These are phyloP conservation scores for Fagus sylvatica DNA, from an alignment of 306 rosid species.

Conservation along the genomic window DNA sequence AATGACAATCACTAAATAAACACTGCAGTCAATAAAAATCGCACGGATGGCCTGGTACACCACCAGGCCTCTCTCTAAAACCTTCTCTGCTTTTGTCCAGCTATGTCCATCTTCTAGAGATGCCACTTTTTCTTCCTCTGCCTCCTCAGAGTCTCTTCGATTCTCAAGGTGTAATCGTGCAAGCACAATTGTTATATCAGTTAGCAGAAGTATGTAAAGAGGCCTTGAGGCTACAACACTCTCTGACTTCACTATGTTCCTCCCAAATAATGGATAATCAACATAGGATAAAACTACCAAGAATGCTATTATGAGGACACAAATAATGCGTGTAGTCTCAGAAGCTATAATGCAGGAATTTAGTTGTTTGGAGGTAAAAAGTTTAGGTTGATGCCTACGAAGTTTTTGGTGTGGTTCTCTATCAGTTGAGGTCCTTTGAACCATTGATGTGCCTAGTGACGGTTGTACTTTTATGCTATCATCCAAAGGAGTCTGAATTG, in stretches of 20 bases:
- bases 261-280: slow-evolving; percentile 34
- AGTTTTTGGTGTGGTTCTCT: slow-evolving; percentile 15
- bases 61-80: slow-evolving; percentile 85
- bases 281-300: slow-evolving; percentile 53
- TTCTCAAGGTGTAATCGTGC: slow-evolving; percentile 40
- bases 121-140: slow-evolving; percentile 29
- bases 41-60: slow-evolving; percentile 75
- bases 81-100: slow-evolving; percentile 68
- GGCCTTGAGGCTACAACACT: slow-evolving; percentile 57
- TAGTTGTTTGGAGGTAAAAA: slow-evolving; percentile 67
- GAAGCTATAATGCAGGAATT: slow-evolving; percentile 61
- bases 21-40: slow-evolving; percentile 70
- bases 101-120: slow-evolving; percentile 33
- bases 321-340: slow-evolving; percentile 49
- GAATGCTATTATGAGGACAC: slow-evolving; percentile 55
- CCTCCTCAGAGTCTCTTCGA: slow-evolving; percentile 32
- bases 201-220: slow-evolving; percentile 64
- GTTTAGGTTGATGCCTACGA: not conserved
- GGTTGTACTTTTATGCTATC: slow-evolving; percentile 4
- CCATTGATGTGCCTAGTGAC: slow-evolving; percentile 10
- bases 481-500: slow-evolving; percentile 2
- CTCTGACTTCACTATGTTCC: slow-evolving; percentile 40
- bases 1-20: slow-evolving; percentile 67
- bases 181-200: slow-evolving; percentile 58
- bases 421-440: slow-evolving; percentile 11